phyloP scores from a whole-genome alignment of 2,329 filamentous ascomycete species.

The Fusarium penzigii region DNA sequence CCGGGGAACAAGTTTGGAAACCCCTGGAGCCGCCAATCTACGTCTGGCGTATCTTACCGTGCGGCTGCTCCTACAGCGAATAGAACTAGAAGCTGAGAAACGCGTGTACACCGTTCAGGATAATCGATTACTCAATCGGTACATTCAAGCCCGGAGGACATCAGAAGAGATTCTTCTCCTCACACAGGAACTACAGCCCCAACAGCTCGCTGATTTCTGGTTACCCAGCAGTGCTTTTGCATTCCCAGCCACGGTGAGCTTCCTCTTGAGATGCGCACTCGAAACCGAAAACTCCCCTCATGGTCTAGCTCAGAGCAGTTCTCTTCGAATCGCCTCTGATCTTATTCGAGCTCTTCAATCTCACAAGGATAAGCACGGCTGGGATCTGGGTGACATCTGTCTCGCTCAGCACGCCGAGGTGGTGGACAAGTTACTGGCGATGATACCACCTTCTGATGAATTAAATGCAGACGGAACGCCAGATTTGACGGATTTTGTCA shows the following conservation, averaged over 20 bases:
- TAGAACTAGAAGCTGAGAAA: slow-evolving; percentile 46
- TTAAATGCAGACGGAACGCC: slow-evolving; percentile 12
- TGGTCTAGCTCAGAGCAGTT: slow-evolving; percentile 38
- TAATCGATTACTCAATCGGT: slow-evolving; percentile 31
- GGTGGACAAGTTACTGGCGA: slow-evolving; percentile 44
- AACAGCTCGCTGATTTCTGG: slow-evolving; percentile 52
- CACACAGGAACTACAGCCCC: slow-evolving; percentile 44
- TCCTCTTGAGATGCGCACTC: slow-evolving; percentile 50
- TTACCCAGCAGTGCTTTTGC: slow-evolving; percentile 48
- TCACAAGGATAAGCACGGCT: slow-evolving; percentile 41
- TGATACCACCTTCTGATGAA: slow-evolving; percentile 25
- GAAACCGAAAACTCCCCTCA: slow-evolving; percentile 41
- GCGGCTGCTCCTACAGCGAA: slow-evolving; percentile 47
- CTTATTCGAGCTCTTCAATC: slow-evolving; percentile 41
- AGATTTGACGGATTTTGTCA: slow-evolving; percentile 30
- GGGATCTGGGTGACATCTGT: slow-evolving; percentile 55
- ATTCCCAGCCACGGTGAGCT: slow-evolving; percentile 51
- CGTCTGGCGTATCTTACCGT: slow-evolving; percentile 52
- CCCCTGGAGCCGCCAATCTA: slow-evolving; percentile 51
- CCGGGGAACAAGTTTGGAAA: slow-evolving; percentile 41
- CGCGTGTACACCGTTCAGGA: slow-evolving; percentile 22
- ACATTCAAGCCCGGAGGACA: slow-evolving; percentile 44
- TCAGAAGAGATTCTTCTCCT: slow-evolving; percentile 52
- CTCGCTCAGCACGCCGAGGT: slow-evolving; percentile 49
- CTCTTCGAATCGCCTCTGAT: slow-evolving; percentile 44